A percentile compares a stretch with the other conserved stretches of the same genome.
These are phyloP conservation scores for Nemophila menziesii DNA, from an alignment of 257 asterid species.

Conservation along the genomic window DNA sequence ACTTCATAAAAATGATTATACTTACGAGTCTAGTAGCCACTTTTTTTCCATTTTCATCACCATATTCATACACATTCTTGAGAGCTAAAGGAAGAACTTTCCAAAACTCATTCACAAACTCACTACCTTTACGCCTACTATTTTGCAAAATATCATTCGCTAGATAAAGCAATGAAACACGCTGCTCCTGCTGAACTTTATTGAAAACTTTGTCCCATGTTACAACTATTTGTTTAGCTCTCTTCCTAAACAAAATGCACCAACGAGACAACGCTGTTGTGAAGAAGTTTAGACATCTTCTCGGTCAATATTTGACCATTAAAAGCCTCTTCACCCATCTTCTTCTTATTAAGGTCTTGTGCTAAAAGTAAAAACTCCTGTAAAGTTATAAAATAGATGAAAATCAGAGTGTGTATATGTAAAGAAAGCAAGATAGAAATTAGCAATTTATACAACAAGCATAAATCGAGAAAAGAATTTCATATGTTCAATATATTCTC, in stretches of 20 bases:
- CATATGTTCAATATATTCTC: too few relatives aligned
- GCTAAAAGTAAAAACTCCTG: too few relatives aligned
- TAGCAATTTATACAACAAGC: too few relatives aligned
- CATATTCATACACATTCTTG: slow-evolving; percentile 49
- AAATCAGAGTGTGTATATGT: too few relatives aligned
- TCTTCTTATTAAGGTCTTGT: too few relatives aligned
- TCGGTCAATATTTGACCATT: too few relatives aligned
- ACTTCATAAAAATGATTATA: slow-evolving; percentile 1
- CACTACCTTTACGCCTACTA: slow-evolving; percentile 94
- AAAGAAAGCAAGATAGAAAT: too few relatives aligned
- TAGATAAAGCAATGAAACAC: slow-evolving; percentile 67
- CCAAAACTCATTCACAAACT: slow-evolving; percentile 94
- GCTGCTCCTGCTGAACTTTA: slow-evolving; percentile 65
- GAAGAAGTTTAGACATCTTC: too few relatives aligned
- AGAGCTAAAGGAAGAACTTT: slow-evolving; percentile 77
- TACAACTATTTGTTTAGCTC: slow-evolving; percentile 85
- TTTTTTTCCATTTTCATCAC: slow-evolving; percentile 59
- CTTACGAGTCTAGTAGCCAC: slow-evolving; percentile 83
- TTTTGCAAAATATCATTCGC: slow-evolving; percentile 93
- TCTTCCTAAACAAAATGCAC: slow-evolving; percentile 77
- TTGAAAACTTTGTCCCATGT: slow-evolving; percentile 75
- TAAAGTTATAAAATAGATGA: too few relatives aligned
- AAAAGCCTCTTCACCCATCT: too few relatives aligned
- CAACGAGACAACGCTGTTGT: slow-evolving; percentile 74
- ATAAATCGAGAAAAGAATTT: too few relatives aligned